A percentile compares a stretch with the other conserved stretches of the same genome.
These are phyloP conservation scores for Anethum foeniculum DNA, from an alignment of 140 eudicot genomes.

Conservation along the genomic window DNA sequence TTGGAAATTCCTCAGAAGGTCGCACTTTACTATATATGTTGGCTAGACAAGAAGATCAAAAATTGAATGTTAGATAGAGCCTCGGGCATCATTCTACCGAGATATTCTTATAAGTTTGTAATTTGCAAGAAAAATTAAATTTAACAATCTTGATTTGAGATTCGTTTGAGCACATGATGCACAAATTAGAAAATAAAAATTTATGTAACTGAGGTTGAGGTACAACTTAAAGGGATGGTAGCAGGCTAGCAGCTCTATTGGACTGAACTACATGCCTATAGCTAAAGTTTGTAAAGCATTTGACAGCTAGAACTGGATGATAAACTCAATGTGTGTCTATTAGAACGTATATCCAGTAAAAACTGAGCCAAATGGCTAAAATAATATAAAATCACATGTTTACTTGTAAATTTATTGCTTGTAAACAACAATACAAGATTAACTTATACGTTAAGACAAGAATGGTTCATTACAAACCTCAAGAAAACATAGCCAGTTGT, in stretches of 20 bases:
- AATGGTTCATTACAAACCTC: conserved; percentile 36
- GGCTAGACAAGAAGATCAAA: neutral
- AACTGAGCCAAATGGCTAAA: neutral
- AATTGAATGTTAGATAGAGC: neutral
- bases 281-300: neutral
- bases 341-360: neutral
- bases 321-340: neutral
- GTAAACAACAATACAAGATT: neutral
- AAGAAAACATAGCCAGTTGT: conserved; percentile 80
- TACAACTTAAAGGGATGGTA: neutral
- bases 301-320: neutral
- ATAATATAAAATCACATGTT: neutral
- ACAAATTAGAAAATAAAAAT: neutral
- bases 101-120: neutral
- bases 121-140: neutral
- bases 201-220: neutral
- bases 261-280: neutral
- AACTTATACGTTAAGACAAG: conserved; percentile 9
- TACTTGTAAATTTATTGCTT: neutral
- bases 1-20: neutral
- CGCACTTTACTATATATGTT: neutral
- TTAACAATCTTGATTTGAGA: neutral
- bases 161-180: neutral
- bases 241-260: neutral
- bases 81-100: neutral